Evolutionary conservation across 139 green algal species (phyloP).

Genomic region (Chlamydomonas sp.): DNA sequence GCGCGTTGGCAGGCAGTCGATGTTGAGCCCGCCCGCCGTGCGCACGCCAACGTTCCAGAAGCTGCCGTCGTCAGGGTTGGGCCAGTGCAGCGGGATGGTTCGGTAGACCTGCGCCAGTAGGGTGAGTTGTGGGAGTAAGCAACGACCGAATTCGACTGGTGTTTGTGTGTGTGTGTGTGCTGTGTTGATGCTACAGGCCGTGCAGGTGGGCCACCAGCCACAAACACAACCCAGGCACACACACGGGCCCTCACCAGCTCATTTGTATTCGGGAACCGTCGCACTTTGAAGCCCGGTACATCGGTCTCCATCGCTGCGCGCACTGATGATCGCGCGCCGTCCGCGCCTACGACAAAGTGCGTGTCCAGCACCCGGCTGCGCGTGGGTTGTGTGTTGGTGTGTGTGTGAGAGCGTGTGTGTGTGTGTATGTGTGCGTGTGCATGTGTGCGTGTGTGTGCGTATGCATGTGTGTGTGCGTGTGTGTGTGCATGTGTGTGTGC

Average conservation of each 20-base stretch:
- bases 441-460: background rate
- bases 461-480: background rate
- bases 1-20: conserved; percentile 45
- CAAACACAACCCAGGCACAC: too few relatives aligned
- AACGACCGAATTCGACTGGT: too few relatives aligned
- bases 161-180: too few relatives aligned
- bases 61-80: background rate
- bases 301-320: conserved; percentile 16
- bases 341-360: conserved; percentile 24
- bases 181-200: too few relatives aligned
- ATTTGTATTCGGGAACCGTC: conserved; percentile 28
- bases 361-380: background rate
- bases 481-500: background rate
- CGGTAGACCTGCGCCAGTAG: too few relatives aligned
- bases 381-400: too few relatives aligned
- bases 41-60: background rate
- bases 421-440: background rate
- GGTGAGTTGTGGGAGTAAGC: too few relatives aligned
- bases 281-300: conserved; percentile 18
- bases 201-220: too few relatives aligned
- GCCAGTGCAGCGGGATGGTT: conserved; percentile 30
- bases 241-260: too few relatives aligned
- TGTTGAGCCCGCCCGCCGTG: conserved; percentile 15
- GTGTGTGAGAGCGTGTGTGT: background rate
- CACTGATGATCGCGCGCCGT: conserved; percentile 22